Evolutionary conservation across 2,329 filamentous ascomycete genomes (phyloP), one percentile per base, ranked within the genome.

Genomic region (Venturiaceae sp.): DNA sequence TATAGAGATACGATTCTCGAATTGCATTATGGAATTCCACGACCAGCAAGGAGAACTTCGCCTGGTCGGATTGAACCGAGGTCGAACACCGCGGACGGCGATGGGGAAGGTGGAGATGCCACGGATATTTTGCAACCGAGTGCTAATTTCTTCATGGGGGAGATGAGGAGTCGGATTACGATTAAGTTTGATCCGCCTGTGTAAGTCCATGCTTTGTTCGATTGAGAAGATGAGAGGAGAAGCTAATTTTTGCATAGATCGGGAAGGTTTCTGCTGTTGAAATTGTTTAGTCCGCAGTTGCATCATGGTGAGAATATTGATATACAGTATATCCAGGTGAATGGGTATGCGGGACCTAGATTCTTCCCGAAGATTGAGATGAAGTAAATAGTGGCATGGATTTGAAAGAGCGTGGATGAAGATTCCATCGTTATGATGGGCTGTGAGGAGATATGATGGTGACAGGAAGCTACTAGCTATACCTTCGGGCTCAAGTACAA

Each of bases 181-280:
- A 87, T 97, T 65, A 86, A 83, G 60, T 96, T 97, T 65, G 83
- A 92, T 65, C 88, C 90, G 59, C 86, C 88, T 0, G 82, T 94
- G 60, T 81, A 73, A 70, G 79, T 75, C 14, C 37, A 16, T 53
- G 55, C 37, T 41, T 53, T 33, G 47, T 32, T 56, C 11, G 5
- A 28, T 52, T 44, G 47, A 23, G 32, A n/a, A 13, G 16, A 39
- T 36, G 14, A 19, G 30, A 32, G 26, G 4, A n/a, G 13, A 32
- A 16, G 53, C 60, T 62, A 55, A 61, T 36, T 16, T n/a, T 4
- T 21, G 7, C 26, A 13, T 61, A 83, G 80, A 8, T 90, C 88
- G 11, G 89, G 88, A 5, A 83, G 89, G 59, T 95, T 88, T 69
- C 87, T 97, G 56, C 73, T 96, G 44, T 77, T 97, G 62, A 96